Conservation (phyloP, 345 rosid species). For the Raphanus sativus region DNA sequence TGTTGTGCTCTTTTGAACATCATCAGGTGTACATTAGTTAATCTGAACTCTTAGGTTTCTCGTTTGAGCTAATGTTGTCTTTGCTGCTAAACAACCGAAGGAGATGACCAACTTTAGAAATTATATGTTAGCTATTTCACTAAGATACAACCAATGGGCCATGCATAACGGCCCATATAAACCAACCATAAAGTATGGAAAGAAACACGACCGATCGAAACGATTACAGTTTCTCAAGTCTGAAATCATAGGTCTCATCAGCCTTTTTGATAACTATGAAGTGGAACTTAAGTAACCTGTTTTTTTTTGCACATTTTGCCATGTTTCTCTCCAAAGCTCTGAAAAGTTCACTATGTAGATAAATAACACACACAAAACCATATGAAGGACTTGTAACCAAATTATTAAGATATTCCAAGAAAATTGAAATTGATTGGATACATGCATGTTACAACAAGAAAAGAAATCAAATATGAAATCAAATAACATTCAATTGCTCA, state of each 20-base stretch:
- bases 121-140: too few species aligned
- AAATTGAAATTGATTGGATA: neutral
- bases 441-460: neutral
- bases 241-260: too few species aligned
- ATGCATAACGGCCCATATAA: too few species aligned
- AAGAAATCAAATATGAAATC: neutral
- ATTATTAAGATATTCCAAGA: neutral
- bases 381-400: neutral
- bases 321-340: too few species aligned
- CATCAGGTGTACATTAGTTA: conserved; percentile 36
- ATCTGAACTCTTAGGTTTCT: conserved; percentile 27
- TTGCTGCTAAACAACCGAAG: neutral
- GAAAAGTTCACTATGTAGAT: too few species aligned
- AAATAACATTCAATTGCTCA: neutral
- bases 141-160: too few species aligned
- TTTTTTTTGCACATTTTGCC: too few species aligned
- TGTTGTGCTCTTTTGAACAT: conserved; percentile 22
- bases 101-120: neutral
- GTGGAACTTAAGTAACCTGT: too few species aligned
- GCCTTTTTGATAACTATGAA: too few species aligned
- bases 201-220: too few species aligned
- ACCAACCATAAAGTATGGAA: too few species aligned
- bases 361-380: neutral
- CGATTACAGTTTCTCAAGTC: too few species aligned
- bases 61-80: conserved; percentile 15